These are phyloP conservation scores for Euryodendron excelsum DNA, from an alignment of 148 eudicot species.

Conservation along the genomic window DNA sequence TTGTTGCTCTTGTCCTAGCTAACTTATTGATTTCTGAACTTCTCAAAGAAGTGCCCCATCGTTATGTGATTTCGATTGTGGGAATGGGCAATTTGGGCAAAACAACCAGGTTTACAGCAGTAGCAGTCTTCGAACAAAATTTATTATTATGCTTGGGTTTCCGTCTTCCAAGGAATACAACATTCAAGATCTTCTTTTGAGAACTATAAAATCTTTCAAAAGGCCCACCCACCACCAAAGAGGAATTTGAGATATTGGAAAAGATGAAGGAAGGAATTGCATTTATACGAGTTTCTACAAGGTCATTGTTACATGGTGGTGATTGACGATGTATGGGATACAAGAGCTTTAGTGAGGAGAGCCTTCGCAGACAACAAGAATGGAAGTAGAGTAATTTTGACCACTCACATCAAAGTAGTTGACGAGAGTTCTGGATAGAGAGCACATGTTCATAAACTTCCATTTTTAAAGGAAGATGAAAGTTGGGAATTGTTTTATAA, in stretches of 20 bases:
- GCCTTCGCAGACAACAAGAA: constrained; percentile 7
- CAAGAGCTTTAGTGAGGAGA: constrained; percentile 4
- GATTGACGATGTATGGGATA: constrained; percentile 17
- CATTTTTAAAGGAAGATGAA: not conserved
- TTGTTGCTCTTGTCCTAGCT: too few species aligned
- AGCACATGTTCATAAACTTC: not conserved
- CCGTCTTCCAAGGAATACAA: not conserved
- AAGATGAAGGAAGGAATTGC: not conserved
- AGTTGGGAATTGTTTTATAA: not conserved
- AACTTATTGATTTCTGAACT: not conserved
- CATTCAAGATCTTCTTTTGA: not conserved
- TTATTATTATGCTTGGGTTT: not conserved
- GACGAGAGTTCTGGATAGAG: not conserved
- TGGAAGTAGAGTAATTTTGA: constrained; percentile 3
- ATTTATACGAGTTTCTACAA: not conserved
- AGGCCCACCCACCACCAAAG: not conserved
- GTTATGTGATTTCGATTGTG: not conserved
- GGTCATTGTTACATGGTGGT: not conserved
- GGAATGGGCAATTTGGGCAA: not conserved
- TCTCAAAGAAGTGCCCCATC: not conserved
- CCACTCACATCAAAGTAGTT: not conserved
- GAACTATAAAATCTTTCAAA: not conserved
- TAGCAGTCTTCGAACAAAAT: not conserved
- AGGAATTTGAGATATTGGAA: not conserved
- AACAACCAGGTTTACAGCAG: not conserved